A percentile compares a stretch with the other conserved stretches of the same genome.
These are phyloP conservation scores for Microcyclospora pomicola DNA, from an alignment of 2,329 filamentous ascomycete genomes.

Conservation along the genomic window DNA sequence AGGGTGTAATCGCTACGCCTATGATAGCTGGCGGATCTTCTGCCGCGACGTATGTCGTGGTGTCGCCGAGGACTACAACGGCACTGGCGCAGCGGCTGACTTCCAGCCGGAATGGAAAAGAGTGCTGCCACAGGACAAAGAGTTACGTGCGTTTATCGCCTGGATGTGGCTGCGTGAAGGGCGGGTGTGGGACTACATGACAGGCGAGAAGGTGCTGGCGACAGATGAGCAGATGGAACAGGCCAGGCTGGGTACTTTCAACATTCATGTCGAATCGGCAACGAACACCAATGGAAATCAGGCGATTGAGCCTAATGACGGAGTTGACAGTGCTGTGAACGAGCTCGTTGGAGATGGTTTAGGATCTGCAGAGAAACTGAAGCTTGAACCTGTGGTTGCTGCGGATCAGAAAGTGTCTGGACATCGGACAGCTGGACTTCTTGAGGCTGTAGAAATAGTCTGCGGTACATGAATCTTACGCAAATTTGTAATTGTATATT, in stretches of 20 bases:
- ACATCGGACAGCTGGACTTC: no score
- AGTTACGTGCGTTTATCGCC: conserved; percentile 68
- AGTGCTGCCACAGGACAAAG: conserved; percentile 71
- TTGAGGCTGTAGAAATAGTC: no score
- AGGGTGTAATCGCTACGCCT: conserved; percentile 60
- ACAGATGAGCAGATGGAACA: conserved; percentile 32
- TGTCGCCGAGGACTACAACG: conserved; percentile 52
- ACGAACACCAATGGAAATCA: no score
- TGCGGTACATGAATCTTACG: neutral
- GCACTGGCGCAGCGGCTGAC: conserved; percentile 27
- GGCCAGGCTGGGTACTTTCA: no score
- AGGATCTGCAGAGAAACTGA: no score
- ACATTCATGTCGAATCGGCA: no score
- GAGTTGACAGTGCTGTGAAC: no score
- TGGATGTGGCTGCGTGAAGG: conserved; percentile 91
- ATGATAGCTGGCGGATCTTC: conserved; percentile 90
- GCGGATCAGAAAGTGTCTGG: no score
- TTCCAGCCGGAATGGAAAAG: conserved; percentile 88
- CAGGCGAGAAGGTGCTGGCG: conserved; percentile 48
- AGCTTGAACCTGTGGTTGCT: no score
- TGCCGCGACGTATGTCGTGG: conserved; percentile 66
- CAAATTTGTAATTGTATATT: no score
- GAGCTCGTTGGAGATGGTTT: no score
- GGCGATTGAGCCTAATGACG: no score
- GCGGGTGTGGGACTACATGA: conserved; percentile 63